These are phyloP conservation scores for Sporothrix humicola DNA, from an alignment of 2,329 filamentous ascomycete species.

Conservation along the genomic window DNA sequence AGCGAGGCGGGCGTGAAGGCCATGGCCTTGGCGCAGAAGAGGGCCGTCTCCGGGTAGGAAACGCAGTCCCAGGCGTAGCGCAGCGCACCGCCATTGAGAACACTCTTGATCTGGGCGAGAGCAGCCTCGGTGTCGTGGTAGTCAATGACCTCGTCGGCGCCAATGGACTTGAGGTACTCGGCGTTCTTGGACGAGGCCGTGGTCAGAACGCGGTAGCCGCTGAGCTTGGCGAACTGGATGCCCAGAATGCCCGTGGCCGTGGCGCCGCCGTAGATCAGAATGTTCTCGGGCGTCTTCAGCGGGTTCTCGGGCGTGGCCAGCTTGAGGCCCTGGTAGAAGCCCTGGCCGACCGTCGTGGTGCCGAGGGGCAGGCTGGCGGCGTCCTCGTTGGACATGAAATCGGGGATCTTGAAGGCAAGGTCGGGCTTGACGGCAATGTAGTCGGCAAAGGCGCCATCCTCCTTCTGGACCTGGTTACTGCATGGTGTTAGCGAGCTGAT, in stretches of 20 bases:
- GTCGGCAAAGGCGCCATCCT: slow-evolving; percentile 53
- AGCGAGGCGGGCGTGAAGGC: slow-evolving; percentile 16
- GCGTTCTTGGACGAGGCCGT: slow-evolving; percentile 50
- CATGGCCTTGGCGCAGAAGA: slow-evolving; percentile 42
- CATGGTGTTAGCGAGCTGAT: background rate
- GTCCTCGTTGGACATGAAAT: slow-evolving; percentile 53
- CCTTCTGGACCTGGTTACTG: slow-evolving; percentile 45
- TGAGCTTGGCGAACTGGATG: slow-evolving; percentile 53
- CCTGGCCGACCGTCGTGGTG: slow-evolving; percentile 53
- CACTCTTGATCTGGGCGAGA: slow-evolving; percentile 36
- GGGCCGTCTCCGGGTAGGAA: slow-evolving; percentile 39
- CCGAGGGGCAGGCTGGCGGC: slow-evolving; percentile 52
- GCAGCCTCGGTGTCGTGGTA: slow-evolving; percentile 45
- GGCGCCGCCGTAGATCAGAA: slow-evolving; percentile 56
- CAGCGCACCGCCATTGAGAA: slow-evolving; percentile 42
- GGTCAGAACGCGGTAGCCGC: slow-evolving; percentile 49
- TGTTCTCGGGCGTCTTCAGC: slow-evolving; percentile 42
- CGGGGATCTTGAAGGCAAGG: slow-evolving; percentile 53
- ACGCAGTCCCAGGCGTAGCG: slow-evolving; percentile 49
- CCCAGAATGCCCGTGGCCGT: slow-evolving; percentile 62
- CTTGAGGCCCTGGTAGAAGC: slow-evolving; percentile 53
- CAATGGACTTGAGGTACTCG: slow-evolving; percentile 49
- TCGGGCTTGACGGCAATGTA: slow-evolving; percentile 49
- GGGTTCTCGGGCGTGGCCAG: slow-evolving; percentile 53
- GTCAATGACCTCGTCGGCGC: slow-evolving; percentile 55